A percentile compares a stretch with the other conserved stretches of the same genome.
Conservation (phyloP, 2,329 filamentous ascomycete genomes). For the Xylariaceae sp. region DNA sequence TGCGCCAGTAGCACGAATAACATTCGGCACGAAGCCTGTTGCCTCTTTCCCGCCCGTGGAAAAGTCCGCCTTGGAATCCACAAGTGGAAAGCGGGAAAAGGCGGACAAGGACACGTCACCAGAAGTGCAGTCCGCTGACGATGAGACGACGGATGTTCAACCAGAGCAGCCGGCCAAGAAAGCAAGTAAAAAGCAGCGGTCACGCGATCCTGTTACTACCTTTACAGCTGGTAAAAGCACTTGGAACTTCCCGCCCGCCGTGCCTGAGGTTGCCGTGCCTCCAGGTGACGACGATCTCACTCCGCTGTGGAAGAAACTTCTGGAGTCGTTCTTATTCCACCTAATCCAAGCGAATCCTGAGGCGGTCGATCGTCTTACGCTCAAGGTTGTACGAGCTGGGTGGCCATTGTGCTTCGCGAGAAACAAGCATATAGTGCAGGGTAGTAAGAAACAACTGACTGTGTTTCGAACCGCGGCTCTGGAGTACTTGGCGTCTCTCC, state of each 20-base stretch:
- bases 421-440: constrained; percentile 18
- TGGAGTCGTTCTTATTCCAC: constrained; percentile 9
- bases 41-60: constrained; percentile 5
- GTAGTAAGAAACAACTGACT: constrained; percentile 15
- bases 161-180: constrained; percentile 5
- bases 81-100: neutral
- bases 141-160: neutral
- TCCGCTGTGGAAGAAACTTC: constrained; percentile 9
- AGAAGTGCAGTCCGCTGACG: neutral
- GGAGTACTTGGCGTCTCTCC: constrained; percentile 11
- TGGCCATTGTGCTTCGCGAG: constrained; percentile 17
- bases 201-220: constrained; percentile 10
- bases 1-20: constrained; percentile 21
- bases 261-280: constrained; percentile 7
- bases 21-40: constrained; percentile 18
- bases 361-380: constrained; percentile 11
- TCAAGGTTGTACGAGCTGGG: constrained; percentile 20
- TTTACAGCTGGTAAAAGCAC: constrained; percentile 16
- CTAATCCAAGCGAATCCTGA: constrained; percentile 16
- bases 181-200: constrained; percentile 8
- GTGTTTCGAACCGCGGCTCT: constrained; percentile 11
- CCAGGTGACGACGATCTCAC: constrained; percentile 4
- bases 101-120: neutral
- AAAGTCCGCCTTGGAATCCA: neutral
- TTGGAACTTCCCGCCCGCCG: constrained; percentile 17